Evolutionary conservation across 768 basidiomycete species (phyloP).

Genomic region (Postia placenta): DNA sequence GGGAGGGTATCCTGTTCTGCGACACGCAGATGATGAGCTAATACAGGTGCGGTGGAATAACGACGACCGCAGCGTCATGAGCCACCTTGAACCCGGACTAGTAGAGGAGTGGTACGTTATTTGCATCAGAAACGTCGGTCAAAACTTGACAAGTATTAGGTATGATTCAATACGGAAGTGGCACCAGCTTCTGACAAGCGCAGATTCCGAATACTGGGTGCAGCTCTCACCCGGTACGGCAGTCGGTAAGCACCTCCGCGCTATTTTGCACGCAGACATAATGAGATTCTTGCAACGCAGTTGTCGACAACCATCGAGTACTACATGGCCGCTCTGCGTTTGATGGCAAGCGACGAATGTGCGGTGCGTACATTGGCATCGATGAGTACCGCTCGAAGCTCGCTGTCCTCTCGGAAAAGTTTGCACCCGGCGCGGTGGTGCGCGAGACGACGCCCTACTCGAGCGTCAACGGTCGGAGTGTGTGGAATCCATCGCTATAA

Average conservation of each 20-base stretch:
- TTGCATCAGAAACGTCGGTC: background rate
- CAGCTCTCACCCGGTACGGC: constrained; percentile 85
- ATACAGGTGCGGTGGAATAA: constrained; percentile 90
- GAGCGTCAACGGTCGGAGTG: constrained; percentile 36
- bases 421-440: constrained; percentile 27
- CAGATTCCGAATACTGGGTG: constrained; percentile 89
- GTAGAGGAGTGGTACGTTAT: constrained; percentile 68
- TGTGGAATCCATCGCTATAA: constrained; percentile 55
- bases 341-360: constrained; percentile 83
- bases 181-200: constrained; percentile 67
- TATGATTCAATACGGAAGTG: constrained; percentile 79
- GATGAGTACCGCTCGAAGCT: constrained; percentile 88
- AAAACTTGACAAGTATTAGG: constrained; percentile 27
- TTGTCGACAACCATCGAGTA: constrained; percentile 90
- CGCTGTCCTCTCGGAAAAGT: constrained; percentile 58
- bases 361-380: constrained; percentile 88
- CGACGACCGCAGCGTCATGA: constrained; percentile 84
- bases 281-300: constrained; percentile 31
- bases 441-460: constrained; percentile 18
- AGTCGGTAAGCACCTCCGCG: constrained; percentile 48
- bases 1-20: constrained; percentile 64
- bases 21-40: constrained; percentile 66
- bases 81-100: constrained; percentile 43
- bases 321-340: constrained; percentile 93
- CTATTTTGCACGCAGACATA: background rate